Evolutionary conservation across 805 yeast species (phyloP).

Genomic region (Zygosaccharomyces lentus): DNA sequence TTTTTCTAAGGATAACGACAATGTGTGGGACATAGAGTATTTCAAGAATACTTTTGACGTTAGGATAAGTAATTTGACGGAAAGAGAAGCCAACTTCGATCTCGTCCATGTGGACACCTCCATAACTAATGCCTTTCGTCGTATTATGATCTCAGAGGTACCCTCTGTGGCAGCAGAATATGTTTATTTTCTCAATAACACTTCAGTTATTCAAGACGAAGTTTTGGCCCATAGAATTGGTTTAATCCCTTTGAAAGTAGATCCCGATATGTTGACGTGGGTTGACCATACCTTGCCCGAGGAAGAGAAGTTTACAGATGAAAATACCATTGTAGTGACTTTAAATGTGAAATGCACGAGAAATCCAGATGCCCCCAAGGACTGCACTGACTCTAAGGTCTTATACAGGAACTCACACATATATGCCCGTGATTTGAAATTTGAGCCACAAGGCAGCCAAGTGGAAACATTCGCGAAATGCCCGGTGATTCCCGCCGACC

Average conservation of each 20-base stretch:
- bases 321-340: constrained; percentile 81
- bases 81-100: constrained; percentile 80
- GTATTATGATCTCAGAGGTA: constrained; percentile 95
- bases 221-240: constrained; percentile 95
- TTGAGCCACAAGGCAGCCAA: constrained; percentile 90
- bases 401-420: constrained; percentile 80
- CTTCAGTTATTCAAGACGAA: constrained; percentile 96
- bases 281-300: constrained; percentile 62
- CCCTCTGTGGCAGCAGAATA: constrained; percentile 95
- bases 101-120: constrained; percentile 84
- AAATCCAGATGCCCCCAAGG: constrained; percentile 77
- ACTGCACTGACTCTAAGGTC: constrained; percentile 74
- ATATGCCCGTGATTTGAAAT: constrained; percentile 83
- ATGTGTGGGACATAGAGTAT: constrained; percentile 78
- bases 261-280: constrained; percentile 88
- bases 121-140: constrained; percentile 91
- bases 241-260: constrained; percentile 80
- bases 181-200: constrained; percentile 85
- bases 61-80: constrained; percentile 58
- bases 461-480: constrained; percentile 57
- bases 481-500: constrained; percentile 77
- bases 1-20: constrained; percentile 53
- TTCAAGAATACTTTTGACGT: constrained; percentile 67
- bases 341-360: constrained; percentile 79
- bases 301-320: constrained; percentile 72